Evolutionary conservation across 371 early-diverging fungal genomes (phyloP).

Genomic region (Fennellomyces sp.): DNA sequence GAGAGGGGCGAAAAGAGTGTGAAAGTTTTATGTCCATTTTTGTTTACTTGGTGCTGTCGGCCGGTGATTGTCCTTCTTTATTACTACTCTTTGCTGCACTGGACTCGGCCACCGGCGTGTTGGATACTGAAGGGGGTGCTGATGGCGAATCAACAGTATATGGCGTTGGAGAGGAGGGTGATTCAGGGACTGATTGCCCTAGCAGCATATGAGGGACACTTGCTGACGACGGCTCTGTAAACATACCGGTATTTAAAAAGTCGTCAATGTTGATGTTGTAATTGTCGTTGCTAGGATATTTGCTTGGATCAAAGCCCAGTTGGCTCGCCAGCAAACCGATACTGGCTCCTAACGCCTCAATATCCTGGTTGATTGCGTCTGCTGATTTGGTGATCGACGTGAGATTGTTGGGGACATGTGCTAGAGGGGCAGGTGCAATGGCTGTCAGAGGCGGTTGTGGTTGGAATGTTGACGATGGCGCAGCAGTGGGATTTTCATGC

Average conservation of each 20-base stretch:
- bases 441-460: neutral
- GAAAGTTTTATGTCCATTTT: neutral
- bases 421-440: neutral
- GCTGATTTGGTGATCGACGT: conserved; percentile 9
- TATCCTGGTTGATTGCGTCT: conserved; percentile 16
- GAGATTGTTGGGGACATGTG: conserved; percentile 5
- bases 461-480: neutral
- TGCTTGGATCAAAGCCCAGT: conserved; percentile 19
- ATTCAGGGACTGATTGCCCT: neutral
- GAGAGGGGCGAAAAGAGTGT: neutral
- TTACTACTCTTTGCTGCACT: neutral
- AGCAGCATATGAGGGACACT: neutral
- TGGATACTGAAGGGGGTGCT: neutral
- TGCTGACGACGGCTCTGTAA: neutral
- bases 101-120: neutral
- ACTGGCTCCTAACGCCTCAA: conserved; percentile 13
- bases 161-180: neutral
- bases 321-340: conserved; percentile 12
- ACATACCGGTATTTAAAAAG: conserved; percentile 18
- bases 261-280: conserved; percentile 25
- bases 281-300: neutral
- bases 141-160: conserved; percentile 11
- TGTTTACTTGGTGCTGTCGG: neutral
- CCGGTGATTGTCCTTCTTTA: neutral
- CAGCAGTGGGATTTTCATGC: neutral